Evolutionary conservation across 106 monocot species (phyloP).

Genomic region (Alisma plantagoaquatica): DNA sequence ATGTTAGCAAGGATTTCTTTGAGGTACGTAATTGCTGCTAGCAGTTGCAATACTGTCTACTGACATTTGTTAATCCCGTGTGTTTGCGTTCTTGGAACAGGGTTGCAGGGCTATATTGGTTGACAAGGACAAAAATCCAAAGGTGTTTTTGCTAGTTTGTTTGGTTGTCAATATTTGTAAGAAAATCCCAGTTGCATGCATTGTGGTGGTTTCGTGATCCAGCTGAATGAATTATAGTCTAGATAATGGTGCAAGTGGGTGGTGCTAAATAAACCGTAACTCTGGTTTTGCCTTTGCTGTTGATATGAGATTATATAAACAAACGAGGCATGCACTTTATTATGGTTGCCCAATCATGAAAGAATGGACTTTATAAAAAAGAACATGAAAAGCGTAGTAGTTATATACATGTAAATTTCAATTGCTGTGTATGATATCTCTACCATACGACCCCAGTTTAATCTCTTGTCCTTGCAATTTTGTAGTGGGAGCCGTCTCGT

Average conservation of each 20-base stretch:
- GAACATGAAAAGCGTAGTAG: background rate
- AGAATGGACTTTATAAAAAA: background rate
- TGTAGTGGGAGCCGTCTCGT: slow-evolving; percentile 74
- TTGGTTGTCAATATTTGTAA: background rate
- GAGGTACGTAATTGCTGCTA: slow-evolving; percentile 71
- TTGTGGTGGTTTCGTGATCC: background rate
- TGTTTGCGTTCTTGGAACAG: slow-evolving; percentile 22
- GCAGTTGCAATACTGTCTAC: background rate
- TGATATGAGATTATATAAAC: background rate
- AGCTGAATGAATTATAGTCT: background rate
- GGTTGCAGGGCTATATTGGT: slow-evolving; percentile 83
- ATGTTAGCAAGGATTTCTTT: slow-evolving; percentile 76
- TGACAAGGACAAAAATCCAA: slow-evolving; percentile 84
- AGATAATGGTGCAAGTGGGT: background rate
- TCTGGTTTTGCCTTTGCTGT: background rate
- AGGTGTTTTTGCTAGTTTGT: slow-evolving; percentile 27
- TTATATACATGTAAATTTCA: background rate
- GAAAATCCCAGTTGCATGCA: background rate
- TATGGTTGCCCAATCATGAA: no score
- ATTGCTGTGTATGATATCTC: background rate
- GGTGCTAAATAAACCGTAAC: background rate
- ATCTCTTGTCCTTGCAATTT: background rate
- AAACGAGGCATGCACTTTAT: background rate
- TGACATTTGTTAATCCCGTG: background rate
- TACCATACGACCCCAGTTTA: background rate